Base-by-base conservation (phyloP, 23 red algal species). In the Gracilaria gracilis region DNA sequence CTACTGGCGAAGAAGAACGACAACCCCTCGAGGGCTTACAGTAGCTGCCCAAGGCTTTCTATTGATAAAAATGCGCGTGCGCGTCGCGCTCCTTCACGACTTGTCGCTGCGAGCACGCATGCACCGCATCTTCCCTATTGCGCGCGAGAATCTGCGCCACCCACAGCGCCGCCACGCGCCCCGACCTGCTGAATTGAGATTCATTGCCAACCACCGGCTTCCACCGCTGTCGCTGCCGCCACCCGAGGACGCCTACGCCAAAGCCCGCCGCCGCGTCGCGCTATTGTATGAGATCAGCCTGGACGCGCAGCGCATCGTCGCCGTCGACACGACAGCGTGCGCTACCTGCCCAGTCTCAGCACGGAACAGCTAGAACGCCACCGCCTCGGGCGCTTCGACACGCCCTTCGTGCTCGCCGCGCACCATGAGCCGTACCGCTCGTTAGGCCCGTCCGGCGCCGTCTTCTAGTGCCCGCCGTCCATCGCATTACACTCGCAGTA, bases 351-450 rank as follows among this genome's bases (percentile, higher is more conserved):
- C 39, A 48, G 50, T 9, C 20, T 77, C 5, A n/a, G 31, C 12
- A n/a, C 72, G 16, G 72, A 77, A 14, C 31, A 77, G 23, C 72
- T 77, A 11, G 21, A 15, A 20, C 0, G 12, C 25, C 12, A 6
- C 1, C 72, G 72, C 72, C 0, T 40, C 16, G 8, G 25, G 34
- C 40, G 9, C 19, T 0, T 51, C 9, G n/a, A 48, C 23, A n/a
- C 38, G 3, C 39, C 72, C 9, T 3, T 50, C 25, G 72, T 77
- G n/a, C 46, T 77, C 6, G 72, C 46, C 31, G 50, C 42, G 27
- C 72, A 77, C 42, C 72, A 77, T 50, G 72, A 77, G 17, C 72
- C 72, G 27, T 77, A 50, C 25, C 38, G 72, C 3, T 31, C 34
- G 6, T 25, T 77, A 31, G 72, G 39, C 0, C 39, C 72, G 4